phyloP scores from a whole-genome alignment of 208 protist species.

The Naegleria lovaniensis region DNA sequence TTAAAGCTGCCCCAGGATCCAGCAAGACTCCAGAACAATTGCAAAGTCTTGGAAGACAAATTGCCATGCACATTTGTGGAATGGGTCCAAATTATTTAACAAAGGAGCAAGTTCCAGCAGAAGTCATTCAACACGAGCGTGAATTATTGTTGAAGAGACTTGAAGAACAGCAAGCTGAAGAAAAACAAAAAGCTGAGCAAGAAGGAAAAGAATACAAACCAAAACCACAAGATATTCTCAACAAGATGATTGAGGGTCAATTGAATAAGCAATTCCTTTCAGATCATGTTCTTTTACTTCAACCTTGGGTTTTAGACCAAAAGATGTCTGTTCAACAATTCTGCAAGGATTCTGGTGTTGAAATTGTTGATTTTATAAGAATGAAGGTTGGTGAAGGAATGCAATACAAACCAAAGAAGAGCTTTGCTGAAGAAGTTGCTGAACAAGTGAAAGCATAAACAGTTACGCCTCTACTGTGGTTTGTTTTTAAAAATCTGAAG shows the following conservation, averaged over 20 bases:
- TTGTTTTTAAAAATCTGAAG: no score
- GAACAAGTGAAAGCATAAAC: background rate
- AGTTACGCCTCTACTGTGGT: no score
- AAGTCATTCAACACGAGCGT: background rate
- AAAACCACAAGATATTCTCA: background rate
- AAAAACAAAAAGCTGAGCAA: background rate
- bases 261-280: conserved; percentile 6
- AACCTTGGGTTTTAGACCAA: conserved; percentile 10
- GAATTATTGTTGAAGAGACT: background rate
- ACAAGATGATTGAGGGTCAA: conserved; percentile 2
- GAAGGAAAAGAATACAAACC: background rate
- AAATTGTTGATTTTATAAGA: background rate
- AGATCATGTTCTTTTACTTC: background rate
- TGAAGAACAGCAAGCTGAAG: background rate
- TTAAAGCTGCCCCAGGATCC: background rate
- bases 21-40: background rate
- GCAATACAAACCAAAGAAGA: background rate
- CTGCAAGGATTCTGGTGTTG: background rate
- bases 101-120: conserved; percentile 11
- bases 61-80: conserved; percentile 27
- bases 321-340: background rate
- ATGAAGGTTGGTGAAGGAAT: conserved; percentile 13
- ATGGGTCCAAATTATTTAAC: background rate
- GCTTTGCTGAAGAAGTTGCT: conserved; percentile 1
- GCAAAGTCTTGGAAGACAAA: background rate